Evolutionary conservation across 2,329 filamentous ascomycete species (phyloP).

Genomic region (Peltaster fructicola): DNA sequence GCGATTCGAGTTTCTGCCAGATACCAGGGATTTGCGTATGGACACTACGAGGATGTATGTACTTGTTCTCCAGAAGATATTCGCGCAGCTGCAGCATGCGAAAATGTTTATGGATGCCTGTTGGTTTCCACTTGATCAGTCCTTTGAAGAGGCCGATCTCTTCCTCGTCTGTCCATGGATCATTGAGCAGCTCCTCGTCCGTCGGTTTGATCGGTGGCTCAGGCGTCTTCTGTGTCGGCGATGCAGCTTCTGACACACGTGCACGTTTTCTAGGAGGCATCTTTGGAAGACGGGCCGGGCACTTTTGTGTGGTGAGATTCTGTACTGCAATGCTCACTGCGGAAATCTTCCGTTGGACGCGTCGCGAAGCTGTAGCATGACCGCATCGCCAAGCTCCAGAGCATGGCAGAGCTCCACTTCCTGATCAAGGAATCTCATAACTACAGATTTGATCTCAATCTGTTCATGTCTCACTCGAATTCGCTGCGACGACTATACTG

Average conservation of each 20-base stretch:
- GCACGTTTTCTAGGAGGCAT: constrained; percentile 59
- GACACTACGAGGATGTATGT: constrained; percentile 16
- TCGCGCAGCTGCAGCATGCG: constrained; percentile 60
- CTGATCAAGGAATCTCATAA: no score
- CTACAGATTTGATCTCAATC: no score
- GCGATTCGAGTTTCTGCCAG: constrained; percentile 67
- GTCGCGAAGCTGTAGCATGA: no score
- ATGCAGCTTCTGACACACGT: constrained; percentile 35
- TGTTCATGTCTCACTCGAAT: no score
- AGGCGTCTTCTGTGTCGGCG: constrained; percentile 31
- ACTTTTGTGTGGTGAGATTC: no score
- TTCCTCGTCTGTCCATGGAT: constrained; percentile 91
- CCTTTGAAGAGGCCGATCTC: constrained; percentile 83
- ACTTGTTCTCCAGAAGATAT: constrained; percentile 16
- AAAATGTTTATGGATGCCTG: constrained; percentile 87
- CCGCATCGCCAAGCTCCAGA: no score
- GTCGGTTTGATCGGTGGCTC: constrained; percentile 25
- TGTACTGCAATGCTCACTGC: no score
- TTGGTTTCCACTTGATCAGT: constrained; percentile 91
- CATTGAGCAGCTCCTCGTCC: constrained; percentile 34
- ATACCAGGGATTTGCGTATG: constrained; percentile 85
- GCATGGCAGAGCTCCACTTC: no score
- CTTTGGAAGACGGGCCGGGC: background rate
- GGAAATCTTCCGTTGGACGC: no score
- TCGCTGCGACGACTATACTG: no score